Conservation (phyloP, 2,329 filamentous ascomycete species). For the Trichoderma sp. region DNA sequence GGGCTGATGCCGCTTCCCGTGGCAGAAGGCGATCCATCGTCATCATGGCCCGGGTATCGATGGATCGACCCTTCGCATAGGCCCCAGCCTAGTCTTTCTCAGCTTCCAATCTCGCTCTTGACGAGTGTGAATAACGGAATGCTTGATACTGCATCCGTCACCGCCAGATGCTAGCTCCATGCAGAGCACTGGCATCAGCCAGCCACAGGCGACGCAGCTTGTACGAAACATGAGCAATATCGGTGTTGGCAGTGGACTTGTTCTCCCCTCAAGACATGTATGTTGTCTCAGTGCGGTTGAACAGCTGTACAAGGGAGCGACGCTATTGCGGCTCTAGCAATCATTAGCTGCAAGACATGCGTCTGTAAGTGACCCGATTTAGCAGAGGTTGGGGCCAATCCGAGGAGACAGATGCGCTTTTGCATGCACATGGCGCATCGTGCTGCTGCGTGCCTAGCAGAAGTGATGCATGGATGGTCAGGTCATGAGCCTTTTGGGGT, state of each 20-base stretch:
- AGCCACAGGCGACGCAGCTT: not conserved
- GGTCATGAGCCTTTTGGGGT: not conserved
- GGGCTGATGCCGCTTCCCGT: conserved; percentile 2
- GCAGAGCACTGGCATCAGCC: not conserved
- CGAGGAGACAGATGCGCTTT: not conserved
- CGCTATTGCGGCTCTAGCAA: conserved; percentile 5
- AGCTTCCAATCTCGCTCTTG: not conserved
- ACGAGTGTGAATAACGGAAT: not conserved
- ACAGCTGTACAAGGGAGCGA: conserved; percentile 7
- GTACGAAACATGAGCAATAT: not conserved
- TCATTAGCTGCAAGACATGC: conserved; percentile 22
- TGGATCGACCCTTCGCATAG: conserved; percentile 1
- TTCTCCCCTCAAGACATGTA: not conserved
- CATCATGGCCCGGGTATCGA: conserved; percentile 4
- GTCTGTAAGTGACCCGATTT: conserved; percentile 13
- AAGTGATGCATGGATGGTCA: conserved; percentile 6
- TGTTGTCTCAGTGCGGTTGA: not conserved
- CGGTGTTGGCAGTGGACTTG: not conserved
- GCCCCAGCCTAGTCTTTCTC: not conserved
- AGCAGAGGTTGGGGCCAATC: conserved; percentile 10
- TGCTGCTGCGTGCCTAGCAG: not conserved
- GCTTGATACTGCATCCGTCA: not conserved
- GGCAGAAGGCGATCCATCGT: not conserved
- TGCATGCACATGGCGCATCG: conserved; percentile 3
- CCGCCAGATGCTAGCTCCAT: conserved; percentile 17